Base-by-base conservation (phyloP, 2,329 filamentous ascomycete species). In the Verticillium albo-atrum region DNA sequence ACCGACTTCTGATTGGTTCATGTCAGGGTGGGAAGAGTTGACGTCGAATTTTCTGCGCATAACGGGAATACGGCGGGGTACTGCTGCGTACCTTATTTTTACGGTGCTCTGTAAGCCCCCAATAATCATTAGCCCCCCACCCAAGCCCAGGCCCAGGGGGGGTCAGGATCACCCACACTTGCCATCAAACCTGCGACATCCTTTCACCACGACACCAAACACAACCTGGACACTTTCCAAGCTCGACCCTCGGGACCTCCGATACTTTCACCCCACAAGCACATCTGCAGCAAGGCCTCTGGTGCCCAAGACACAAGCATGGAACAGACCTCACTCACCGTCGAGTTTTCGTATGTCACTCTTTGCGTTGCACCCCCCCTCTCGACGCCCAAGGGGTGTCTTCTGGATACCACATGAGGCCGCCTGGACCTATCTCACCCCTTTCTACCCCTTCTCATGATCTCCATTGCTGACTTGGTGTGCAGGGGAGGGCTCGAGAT, bases 401-500 rank as follows among this genome's bases (percentile, higher is more conserved):
- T 37, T 37, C 17, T 5, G 2, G 14, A 37, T 23, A 12, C 20
- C 42, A 32, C 30, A 47, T 23, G 42, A 47, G 42, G 42, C 42
- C n/a, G 42, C 42, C 20, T 47, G n/a, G n/a, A 47, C 42, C n/a
- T 37, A 12, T 10, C 42, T 23, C 20, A 3, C 42, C 25, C 42
- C 42, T 20, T 47, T 37, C 12, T 32, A 15, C 34, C 17, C 34
- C 34, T n/a, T 14, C 17, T 37, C 17, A 2, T 2, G 14, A 47
- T 23, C 10, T 47, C 42, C n/a, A n/a, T 60, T 55, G 55, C 53
- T 57, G 61, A 54, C 34, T 27, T 37, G 42, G 3, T 50, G 51
- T 26, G 53, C 67, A 93, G 95, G 64, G 95, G 95, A 63, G 95
- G 95, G 25, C 84, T 99, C 20, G 95, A 99, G 77, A 89, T 97